These are phyloP conservation scores for Nakataea oryzae DNA, from an alignment of 2,329 filamentous ascomycete species.

Conservation along the genomic window DNA sequence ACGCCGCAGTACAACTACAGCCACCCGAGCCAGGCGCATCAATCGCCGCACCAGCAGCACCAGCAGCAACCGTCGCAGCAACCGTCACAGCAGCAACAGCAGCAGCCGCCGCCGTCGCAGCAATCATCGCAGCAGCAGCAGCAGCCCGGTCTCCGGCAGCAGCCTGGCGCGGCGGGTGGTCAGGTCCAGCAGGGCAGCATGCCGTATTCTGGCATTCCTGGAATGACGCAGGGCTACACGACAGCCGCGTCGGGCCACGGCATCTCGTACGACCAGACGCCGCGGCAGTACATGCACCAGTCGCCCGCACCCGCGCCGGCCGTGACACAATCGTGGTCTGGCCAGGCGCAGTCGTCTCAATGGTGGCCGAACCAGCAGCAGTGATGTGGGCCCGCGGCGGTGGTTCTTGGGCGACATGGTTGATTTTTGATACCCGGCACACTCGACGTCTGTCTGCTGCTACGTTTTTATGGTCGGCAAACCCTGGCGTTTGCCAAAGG, in stretches of 20 bases:
- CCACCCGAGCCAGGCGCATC: constrained; percentile 40
- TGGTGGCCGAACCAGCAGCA: constrained; percentile 46
- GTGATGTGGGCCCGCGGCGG: constrained; percentile 10
- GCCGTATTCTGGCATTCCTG: constrained; percentile 54
- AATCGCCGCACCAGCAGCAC: constrained; percentile 39
- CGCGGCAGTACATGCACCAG: constrained; percentile 59
- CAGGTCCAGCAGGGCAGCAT: constrained; percentile 43
- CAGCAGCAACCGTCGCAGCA: constrained; percentile 60
- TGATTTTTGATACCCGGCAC: constrained; percentile 1
- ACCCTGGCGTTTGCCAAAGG: constrained; percentile 4
- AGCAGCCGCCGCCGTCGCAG: constrained; percentile 43
- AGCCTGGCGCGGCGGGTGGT: constrained; percentile 28
- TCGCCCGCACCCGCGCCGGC: constrained; percentile 38
- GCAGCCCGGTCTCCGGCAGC: constrained; percentile 50
- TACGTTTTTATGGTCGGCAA: background rate
- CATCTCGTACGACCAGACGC: constrained; percentile 53
- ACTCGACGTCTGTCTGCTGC: background rate
- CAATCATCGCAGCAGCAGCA: constrained; percentile 39
- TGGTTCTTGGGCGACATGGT: constrained; percentile 7
- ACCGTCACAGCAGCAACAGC: constrained; percentile 48
- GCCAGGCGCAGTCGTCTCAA: constrained; percentile 52
- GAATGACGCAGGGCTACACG: constrained; percentile 45
- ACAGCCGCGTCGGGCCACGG: constrained; percentile 27
- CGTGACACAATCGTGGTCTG: constrained; percentile 37
- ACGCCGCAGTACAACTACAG: constrained; percentile 45